Conservation (phyloP, 176 grass and related monocot genomes). For the Chrysopogon serrulatus region DNA sequence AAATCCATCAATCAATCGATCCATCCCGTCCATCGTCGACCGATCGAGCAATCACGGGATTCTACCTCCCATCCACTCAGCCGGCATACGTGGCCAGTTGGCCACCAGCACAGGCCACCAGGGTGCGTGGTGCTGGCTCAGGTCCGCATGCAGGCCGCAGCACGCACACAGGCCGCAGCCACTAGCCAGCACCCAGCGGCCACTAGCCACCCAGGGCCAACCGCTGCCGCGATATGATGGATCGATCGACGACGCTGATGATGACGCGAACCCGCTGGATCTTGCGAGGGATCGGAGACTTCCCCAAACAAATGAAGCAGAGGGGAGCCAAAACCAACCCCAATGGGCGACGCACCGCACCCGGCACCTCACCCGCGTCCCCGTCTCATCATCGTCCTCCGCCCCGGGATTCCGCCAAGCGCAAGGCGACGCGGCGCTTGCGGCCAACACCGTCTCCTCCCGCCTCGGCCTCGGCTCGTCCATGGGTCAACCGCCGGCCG, state of each 20-base stretch:
- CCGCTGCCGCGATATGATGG: constrained; percentile 7
- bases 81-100: not conserved
- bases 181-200: not conserved
- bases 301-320: constrained; percentile 15
- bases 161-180: not conserved
- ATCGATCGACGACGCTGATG: not conserved
- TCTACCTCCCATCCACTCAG: not conserved
- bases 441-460: not conserved
- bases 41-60: not conserved
- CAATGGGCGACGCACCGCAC: constrained; percentile 10
- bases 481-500: constrained; percentile 23
- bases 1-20: constrained; percentile 4
- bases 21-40: not conserved
- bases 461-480: not conserved
- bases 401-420: constrained; percentile 22
- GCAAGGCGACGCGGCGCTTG: constrained; percentile 42
- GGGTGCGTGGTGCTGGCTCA: not conserved
- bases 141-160: not conserved
- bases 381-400: not conserved
- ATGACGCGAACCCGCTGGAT: not conserved
- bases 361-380: not conserved
- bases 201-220: not conserved
- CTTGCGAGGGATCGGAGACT: constrained; percentile 15
- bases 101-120: not conserved
- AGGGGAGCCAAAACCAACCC: not conserved